A percentile compares a stretch with the other conserved stretches of the same genome.
Conservation (phyloP, 225 moss, liverwort and hornwort genomes). For the Sphagnum tenellum region DNA sequence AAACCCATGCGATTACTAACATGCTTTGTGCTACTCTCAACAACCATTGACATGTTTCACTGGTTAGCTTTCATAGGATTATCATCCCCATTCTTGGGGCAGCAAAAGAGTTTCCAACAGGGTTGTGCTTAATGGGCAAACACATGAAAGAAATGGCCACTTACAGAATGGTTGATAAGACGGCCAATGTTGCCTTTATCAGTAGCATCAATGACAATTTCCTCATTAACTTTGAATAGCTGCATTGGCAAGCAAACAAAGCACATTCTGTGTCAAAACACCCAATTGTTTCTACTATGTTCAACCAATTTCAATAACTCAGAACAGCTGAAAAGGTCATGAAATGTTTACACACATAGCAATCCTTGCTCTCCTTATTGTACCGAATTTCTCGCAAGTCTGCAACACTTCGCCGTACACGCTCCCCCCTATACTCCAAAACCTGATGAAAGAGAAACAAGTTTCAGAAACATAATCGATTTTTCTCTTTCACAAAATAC, state of each 20-base stretch:
- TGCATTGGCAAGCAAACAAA: slow-evolving; percentile 11
- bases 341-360: slow-evolving; percentile 58
- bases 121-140: not conserved
- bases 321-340: not conserved
- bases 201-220: slow-evolving; percentile 95
- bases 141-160: slow-evolving; percentile 5
- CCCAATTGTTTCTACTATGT: not conserved
- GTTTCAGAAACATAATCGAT: too few species aligned
- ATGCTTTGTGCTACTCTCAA: too few species aligned
- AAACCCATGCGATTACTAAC: too few species aligned
- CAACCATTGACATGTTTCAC: too few species aligned
- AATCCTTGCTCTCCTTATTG: slow-evolving; percentile 85
- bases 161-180: slow-evolving; percentile 99
- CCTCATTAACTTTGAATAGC: slow-evolving; percentile 99
- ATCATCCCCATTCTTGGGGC: not conserved
- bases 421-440: slow-evolving; percentile 95
- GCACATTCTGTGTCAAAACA: not conserved
- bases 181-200: slow-evolving; percentile 98
- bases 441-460: slow-evolving; percentile 37
- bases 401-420: slow-evolving; percentile 88
- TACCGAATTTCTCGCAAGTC: slow-evolving; percentile 92
- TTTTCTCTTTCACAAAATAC: too few species aligned
- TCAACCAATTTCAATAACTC: too few species aligned
- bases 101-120: not conserved
- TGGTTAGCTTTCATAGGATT: too few species aligned